Conservation (phyloP, 352 stramenopile genomes). For the Phytopythium ostracodes region DNA sequence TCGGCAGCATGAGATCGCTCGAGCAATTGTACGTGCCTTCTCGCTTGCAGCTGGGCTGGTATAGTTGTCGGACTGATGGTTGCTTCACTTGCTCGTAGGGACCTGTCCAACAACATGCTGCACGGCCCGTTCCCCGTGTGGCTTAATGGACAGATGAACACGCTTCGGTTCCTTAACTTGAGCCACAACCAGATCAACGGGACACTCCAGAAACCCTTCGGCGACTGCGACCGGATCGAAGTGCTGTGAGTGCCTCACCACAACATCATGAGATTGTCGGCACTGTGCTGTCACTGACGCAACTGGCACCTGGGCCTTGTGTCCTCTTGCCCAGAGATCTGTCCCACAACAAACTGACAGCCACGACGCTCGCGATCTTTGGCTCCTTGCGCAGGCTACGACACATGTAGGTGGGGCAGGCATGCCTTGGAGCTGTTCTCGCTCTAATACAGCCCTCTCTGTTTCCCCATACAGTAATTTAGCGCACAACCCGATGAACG, state of each 20-base stretch:
- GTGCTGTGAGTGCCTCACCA: slow-evolving; percentile 32
- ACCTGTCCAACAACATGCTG: slow-evolving; percentile 54
- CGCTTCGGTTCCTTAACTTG: slow-evolving; percentile 61
- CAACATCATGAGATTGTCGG: too few species aligned
- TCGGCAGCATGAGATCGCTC: slow-evolving; percentile 67
- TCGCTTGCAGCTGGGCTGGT: background rate
- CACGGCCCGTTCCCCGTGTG: slow-evolving; percentile 49
- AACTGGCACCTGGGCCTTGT: background rate
- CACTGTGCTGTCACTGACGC: background rate
- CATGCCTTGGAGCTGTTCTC: too few species aligned
- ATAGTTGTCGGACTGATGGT: background rate
- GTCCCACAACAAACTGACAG: slow-evolving; percentile 30
- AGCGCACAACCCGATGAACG: slow-evolving; percentile 35
- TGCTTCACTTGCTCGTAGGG: slow-evolving; percentile 15
- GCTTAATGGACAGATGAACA: slow-evolving; percentile 51
- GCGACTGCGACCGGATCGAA: slow-evolving; percentile 56
- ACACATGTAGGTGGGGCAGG: slow-evolving; percentile 21
- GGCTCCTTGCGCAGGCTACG: slow-evolving; percentile 32
- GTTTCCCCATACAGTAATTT: slow-evolving; percentile 29
- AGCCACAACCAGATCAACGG: slow-evolving; percentile 38
- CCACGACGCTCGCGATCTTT: slow-evolving; percentile 28
- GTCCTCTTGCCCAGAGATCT: slow-evolving; percentile 26
- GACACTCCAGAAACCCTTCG: slow-evolving; percentile 42
- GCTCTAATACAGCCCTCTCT: background rate
- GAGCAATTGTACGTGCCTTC: slow-evolving; percentile 51